Conservation (phyloP, 1,139 yeast species). For the Suzukiozyma palmioleophila region DNA sequence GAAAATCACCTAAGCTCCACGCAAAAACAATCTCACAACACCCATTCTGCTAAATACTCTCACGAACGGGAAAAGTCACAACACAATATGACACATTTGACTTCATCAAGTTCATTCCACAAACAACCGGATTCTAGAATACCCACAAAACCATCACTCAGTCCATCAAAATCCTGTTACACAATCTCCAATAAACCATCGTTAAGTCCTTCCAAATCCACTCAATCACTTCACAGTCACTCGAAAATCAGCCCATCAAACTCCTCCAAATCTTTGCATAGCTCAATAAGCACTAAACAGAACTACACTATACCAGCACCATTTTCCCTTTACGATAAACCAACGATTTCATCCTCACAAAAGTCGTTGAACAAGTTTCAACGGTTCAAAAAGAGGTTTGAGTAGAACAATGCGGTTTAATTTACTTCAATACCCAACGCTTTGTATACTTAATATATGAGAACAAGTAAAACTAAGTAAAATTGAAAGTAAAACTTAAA, state of each 20-base stretch:
- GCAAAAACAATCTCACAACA: slow-evolving; percentile 13
- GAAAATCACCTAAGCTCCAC: not conserved
- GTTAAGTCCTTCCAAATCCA: slow-evolving; percentile 3
- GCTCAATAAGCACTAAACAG: not conserved
- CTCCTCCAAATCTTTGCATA: slow-evolving; percentile 6
- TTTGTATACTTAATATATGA: not conserved
- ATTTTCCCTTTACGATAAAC: slow-evolving; percentile 33
- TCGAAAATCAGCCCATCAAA: not conserved
- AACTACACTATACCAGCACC: slow-evolving; percentile 18
- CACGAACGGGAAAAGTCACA: slow-evolving; percentile 1
- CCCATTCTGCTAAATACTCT: slow-evolving; percentile 12
- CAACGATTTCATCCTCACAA: slow-evolving; percentile 45
- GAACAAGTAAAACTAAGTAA: not conserved
- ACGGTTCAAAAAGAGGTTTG: slow-evolving; percentile 25
- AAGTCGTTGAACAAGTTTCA: slow-evolving; percentile 31
- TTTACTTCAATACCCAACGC: not conserved
- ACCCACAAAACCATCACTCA: not conserved
- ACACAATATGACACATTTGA: slow-evolving; percentile 9
- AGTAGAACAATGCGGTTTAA: slow-evolving; percentile 8
- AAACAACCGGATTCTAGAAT: slow-evolving; percentile 8
- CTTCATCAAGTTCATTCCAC: slow-evolving; percentile 8
- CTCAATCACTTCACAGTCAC: not conserved
- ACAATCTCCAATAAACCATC: slow-evolving; percentile 4
- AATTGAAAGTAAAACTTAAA: not conserved
- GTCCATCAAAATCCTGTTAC: slow-evolving; percentile 2